These are phyloP conservation scores for Tephrocybe sp. DNA, from an alignment of 768 basidiomycete species.

Conservation along the genomic window DNA sequence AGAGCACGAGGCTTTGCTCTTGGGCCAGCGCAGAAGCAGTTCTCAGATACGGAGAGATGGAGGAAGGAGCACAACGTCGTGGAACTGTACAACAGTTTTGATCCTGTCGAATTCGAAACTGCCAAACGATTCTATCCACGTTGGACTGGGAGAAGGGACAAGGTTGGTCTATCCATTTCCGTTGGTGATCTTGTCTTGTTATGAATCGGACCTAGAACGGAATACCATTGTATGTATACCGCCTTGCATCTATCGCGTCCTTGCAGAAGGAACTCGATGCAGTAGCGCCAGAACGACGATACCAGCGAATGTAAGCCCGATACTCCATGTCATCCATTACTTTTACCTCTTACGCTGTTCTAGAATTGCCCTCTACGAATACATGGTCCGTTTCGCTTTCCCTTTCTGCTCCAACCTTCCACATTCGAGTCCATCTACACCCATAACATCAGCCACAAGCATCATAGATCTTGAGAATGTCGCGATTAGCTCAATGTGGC, in stretches of 20 bases:
- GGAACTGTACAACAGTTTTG: constrained; percentile 59
- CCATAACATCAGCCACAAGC: constrained; percentile 57
- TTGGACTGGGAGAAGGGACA: constrained; percentile 79
- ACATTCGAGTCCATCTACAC: constrained; percentile 45
- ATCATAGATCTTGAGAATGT: constrained; percentile 74
- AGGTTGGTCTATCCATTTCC: constrained; percentile 37
- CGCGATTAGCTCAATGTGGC: constrained; percentile 66
- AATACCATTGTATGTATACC: constrained; percentile 74
- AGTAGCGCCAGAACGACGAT: constrained; percentile 49
- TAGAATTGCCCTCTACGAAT: constrained; percentile 66
- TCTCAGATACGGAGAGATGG: constrained; percentile 68
- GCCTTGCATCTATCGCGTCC: constrained; percentile 56
- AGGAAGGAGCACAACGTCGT: constrained; percentile 58
- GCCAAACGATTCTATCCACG: constrained; percentile 69
- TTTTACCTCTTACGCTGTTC: not conserved
- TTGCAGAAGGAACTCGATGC: constrained; percentile 60
- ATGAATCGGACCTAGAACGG: constrained; percentile 43
- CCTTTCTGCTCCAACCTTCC: constrained; percentile 63
- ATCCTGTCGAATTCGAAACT: constrained; percentile 54
- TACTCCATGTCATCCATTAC: not conserved
- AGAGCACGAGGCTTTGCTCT: constrained; percentile 73
- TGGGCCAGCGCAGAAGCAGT: constrained; percentile 65
- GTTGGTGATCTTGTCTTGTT: not conserved
- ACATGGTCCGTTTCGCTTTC: constrained; percentile 61
- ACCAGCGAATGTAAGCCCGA: constrained; percentile 64